Conservation (phyloP, 2,329 filamentous ascomycete genomes). For the Atkinsonella hypoxylon region DNA sequence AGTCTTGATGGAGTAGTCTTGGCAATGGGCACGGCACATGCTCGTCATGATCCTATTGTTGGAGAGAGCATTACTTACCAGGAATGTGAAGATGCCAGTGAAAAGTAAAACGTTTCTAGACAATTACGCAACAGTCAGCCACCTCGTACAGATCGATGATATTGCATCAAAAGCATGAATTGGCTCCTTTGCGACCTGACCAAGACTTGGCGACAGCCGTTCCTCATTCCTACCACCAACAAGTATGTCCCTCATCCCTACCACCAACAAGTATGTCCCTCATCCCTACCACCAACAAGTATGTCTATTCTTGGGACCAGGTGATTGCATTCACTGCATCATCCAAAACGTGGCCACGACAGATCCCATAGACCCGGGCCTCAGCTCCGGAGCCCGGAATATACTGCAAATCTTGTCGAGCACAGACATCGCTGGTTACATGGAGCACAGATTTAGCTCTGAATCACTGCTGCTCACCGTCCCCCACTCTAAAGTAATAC, state of each 20-base stretch:
- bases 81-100: slow-evolving; percentile 77
- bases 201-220: slow-evolving; percentile 21
- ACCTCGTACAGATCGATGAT: slow-evolving; percentile 6
- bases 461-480: not conserved
- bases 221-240: not conserved
- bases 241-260: not conserved
- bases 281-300: not conserved
- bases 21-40: not conserved
- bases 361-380: slow-evolving; percentile 1
- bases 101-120: slow-evolving; percentile 64
- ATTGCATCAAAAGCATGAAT: not conserved
- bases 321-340: not conserved
- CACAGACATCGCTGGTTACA: not conserved
- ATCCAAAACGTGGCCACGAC: slow-evolving; percentile 5
- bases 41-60: not conserved
- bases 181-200: slow-evolving; percentile 11
- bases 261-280: not conserved
- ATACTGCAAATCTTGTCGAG: not conserved
- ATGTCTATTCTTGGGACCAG: slow-evolving; percentile 1
- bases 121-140: slow-evolving; percentile 15
- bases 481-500: not conserved
- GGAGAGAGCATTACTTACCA: slow-evolving; percentile 40
- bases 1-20: not conserved
- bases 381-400: not conserved
- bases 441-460: not conserved